Evolutionary conservation across 2,329 filamentous ascomycete species (phyloP), one percentile per base, ranked within the genome.

Genomic region (Epichloe festucae): DNA sequence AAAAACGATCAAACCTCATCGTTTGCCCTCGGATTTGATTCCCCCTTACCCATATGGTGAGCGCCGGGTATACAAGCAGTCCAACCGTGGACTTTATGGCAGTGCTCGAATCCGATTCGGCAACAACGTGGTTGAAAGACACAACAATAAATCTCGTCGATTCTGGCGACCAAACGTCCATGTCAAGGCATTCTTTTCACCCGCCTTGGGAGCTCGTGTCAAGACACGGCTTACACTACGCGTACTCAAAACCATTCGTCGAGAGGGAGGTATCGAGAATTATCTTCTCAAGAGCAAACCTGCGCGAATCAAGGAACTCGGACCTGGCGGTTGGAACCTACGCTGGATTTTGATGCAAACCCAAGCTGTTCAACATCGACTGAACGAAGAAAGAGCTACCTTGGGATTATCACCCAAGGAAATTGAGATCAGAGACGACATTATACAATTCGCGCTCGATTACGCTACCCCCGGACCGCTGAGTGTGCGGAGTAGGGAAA

Each of bases 271-370:
- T 7, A 75, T 98, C 57, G 93, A 98, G 67, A 82, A 89, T 62
- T 98, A 98, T 70, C 74, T 98, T 45, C 74, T 95, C 42, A 89
- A 89, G 58, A 78, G 82, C 65, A 93, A 89, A 70, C 73, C 84
- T 15, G 77, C 75, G 41, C 79, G 93, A 56, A 77, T 97, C 63
- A 87, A 84, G 72, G 88, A 95, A 68, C 74, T 98, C 52, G 93
- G 93, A 5, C 82, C 91, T 49, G 85, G 85, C 57, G 93, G 93
- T 6, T 98, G 93, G 93, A 81, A 84, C 60, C 71, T 98, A 62
- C 76, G 93, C 57, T 96, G 89, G 87, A 79, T 87, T 55, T 74
- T 98, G 55, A 89, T 96, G 84, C 87, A 91, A 71, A 89, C 82
- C 4, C 62, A 63, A 1, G 70, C 71, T 19, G 77, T 94, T 48